Conservation (phyloP, 495 filamentous ascomycete genomes). For the Entonaema liquescens region DNA sequence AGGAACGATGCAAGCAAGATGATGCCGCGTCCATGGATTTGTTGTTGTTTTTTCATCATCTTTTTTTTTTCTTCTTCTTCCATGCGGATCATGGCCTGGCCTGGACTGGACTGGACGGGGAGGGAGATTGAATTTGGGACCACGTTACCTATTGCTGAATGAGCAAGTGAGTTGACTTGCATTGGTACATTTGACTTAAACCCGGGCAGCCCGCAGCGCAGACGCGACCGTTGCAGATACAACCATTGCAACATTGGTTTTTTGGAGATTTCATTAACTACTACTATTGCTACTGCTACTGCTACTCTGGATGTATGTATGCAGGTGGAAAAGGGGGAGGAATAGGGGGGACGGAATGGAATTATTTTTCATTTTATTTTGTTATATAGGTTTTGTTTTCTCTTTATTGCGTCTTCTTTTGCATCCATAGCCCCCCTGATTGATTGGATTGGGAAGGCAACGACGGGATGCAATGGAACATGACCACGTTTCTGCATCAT, state of each 20-base stretch:
- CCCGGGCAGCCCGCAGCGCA: slow-evolving; percentile 13
- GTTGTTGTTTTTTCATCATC: too few relatives aligned
- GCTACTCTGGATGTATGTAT: neutral
- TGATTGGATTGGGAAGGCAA: neutral
- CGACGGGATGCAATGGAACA: slow-evolving; percentile 41
- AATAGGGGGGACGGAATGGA: neutral
- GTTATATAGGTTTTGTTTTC: neutral
- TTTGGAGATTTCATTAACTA: slow-evolving; percentile 9
- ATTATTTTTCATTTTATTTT: neutral
- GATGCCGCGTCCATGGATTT: neutral
- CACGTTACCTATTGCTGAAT: neutral
- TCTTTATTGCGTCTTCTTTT: neutral
- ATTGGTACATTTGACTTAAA: slow-evolving; percentile 9
- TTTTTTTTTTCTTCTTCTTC: too few relatives aligned
- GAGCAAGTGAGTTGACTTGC: slow-evolving; percentile 26
- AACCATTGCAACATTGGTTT: slow-evolving; percentile 1
- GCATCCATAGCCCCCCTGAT: neutral
- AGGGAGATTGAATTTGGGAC: too few relatives aligned
- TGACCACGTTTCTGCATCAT: slow-evolving; percentile 41
- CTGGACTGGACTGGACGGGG: too few relatives aligned
- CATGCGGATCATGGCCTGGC: too few relatives aligned
- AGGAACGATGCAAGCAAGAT: slow-evolving; percentile 22
- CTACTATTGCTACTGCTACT: slow-evolving; percentile 10
- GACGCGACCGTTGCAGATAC: slow-evolving; percentile 28
- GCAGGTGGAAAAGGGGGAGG: neutral